phyloP scores from a whole-genome alignment of 768 basidiomycete genomes.

The Polyporus arcularius region DNA sequence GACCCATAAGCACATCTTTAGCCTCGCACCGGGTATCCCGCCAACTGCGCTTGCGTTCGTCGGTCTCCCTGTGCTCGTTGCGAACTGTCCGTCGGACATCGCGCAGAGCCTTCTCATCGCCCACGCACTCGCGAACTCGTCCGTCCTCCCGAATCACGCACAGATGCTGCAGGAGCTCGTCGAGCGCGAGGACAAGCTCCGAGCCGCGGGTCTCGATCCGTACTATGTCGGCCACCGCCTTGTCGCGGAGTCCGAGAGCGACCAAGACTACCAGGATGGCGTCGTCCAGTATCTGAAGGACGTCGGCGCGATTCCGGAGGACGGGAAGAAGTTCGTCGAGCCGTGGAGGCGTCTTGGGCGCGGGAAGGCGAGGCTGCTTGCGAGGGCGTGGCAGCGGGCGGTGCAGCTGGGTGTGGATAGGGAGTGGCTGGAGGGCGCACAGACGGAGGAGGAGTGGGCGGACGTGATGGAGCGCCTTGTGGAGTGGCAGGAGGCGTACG shows the following conservation, averaged over 20 bases:
- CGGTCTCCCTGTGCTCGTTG: constrained; percentile 49
- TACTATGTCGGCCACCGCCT: constrained; percentile 50
- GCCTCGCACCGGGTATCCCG: constrained; percentile 47
- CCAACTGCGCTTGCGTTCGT: constrained; percentile 56
- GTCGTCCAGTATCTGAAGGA: constrained; percentile 32
- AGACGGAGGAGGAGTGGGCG: constrained; percentile 54
- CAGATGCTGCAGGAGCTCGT: constrained; percentile 44
- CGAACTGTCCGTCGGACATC: constrained; percentile 49
- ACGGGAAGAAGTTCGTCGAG: constrained; percentile 50
- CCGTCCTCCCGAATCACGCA: constrained; percentile 42
- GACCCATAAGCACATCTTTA: constrained; percentile 53
- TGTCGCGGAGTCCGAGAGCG: constrained; percentile 28
- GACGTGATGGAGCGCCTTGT: constrained; percentile 48
- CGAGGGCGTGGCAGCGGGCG: constrained; percentile 47
- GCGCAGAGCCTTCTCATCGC: constrained; percentile 53
- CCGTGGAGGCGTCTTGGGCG: constrained; percentile 45
- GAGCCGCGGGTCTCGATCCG: constrained; percentile 48
- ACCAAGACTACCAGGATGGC: constrained; percentile 36
- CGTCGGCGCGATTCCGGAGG: constrained; percentile 37
- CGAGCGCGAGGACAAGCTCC: constrained; percentile 40
- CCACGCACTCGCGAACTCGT: constrained; percentile 44
- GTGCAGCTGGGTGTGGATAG: constrained; percentile 40
- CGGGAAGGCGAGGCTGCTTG: constrained; percentile 36
- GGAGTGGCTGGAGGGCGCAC: constrained; percentile 50
- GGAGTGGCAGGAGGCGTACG: constrained; percentile 56